Evolutionary conservation across 176 grass and related monocot genomes (phyloP).

Genomic region (Zoysia japonica): DNA sequence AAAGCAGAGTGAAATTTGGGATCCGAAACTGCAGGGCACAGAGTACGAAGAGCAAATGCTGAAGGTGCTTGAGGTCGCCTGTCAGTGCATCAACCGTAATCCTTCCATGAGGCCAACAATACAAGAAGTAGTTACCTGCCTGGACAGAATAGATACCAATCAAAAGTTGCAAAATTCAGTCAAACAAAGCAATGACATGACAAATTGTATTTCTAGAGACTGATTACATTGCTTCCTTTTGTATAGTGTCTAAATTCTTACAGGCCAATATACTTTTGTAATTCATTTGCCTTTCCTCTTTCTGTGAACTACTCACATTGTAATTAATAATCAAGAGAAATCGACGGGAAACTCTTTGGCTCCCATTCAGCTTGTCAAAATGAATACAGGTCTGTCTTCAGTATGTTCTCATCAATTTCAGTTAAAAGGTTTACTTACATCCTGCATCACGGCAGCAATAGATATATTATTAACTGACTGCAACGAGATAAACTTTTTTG

Average conservation of each 20-base stretch:
- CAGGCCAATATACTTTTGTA: background rate
- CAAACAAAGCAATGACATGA: background rate
- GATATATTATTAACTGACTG: too few species aligned
- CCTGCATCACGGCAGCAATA: too few species aligned
- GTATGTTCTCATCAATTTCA: too few species aligned
- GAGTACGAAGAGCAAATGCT: constrained; percentile 61
- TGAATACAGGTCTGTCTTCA: too few species aligned
- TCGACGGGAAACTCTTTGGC: background rate
- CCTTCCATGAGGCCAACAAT: constrained; percentile 52
- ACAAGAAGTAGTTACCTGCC: constrained; percentile 46
- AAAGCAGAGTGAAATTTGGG: constrained; percentile 50
- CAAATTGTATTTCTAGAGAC: background rate
- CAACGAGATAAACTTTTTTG: too few species aligned
- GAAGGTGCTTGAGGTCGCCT: constrained; percentile 62
- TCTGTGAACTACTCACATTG: background rate
- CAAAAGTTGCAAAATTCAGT: constrained; percentile 24
- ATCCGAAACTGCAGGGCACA: constrained; percentile 37
- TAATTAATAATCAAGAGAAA: background rate
- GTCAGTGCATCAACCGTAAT: constrained; percentile 48
- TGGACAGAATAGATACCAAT: constrained; percentile 34
- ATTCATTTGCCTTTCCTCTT: background rate
- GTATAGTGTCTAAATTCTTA: background rate
- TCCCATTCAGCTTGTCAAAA: background rate
- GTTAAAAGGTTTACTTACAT: too few species aligned
- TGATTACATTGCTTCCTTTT: background rate